phyloP scores from a whole-genome alignment of 2,329 filamentous ascomycete genomes.

The Metarhizium humberi region DNA sequence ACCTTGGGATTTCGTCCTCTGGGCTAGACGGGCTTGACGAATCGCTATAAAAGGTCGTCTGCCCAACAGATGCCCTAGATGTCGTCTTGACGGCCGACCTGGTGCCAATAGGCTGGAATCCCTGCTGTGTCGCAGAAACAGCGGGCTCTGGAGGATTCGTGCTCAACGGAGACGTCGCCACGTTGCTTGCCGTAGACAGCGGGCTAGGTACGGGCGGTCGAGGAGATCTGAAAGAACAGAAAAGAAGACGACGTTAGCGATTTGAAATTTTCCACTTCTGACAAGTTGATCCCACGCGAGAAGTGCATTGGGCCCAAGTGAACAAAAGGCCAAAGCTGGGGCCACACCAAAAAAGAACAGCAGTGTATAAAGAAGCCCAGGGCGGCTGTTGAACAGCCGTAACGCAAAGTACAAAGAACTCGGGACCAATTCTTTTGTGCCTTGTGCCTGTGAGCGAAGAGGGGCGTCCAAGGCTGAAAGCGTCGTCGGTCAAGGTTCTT shows the following conservation, averaged over 20 bases:
- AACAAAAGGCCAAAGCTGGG: neutral
- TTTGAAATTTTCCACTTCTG: neutral
- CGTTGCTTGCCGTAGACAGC: slow-evolving; percentile 33
- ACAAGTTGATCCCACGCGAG: neutral
- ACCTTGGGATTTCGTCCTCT: slow-evolving; percentile 23
- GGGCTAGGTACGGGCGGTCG: slow-evolving; percentile 41
- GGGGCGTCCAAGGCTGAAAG: neutral
- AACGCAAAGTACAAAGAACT: neutral
- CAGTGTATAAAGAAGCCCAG: neutral
- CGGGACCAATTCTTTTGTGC: neutral
- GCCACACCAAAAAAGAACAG: neutral
- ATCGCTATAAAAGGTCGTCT: slow-evolving; percentile 27
- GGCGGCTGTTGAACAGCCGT: neutral
- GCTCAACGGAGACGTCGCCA: slow-evolving; percentile 32
- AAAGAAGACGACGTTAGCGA: neutral
- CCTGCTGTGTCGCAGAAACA: slow-evolving; percentile 13
- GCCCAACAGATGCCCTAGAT: slow-evolving; percentile 9
- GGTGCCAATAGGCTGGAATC: slow-evolving; percentile 14
- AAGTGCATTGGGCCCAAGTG: neutral
- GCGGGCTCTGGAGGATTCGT: slow-evolving; percentile 24
- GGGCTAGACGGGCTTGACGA: slow-evolving; percentile 26
- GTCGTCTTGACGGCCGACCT: slow-evolving; percentile 4
- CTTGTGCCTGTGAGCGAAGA: neutral
- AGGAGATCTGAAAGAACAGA: slow-evolving; percentile 30
- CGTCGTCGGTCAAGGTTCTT: neutral